Evolutionary conservation across 2,329 filamentous ascomycete species (phyloP).

Genomic region (Cercospora sp.): DNA sequence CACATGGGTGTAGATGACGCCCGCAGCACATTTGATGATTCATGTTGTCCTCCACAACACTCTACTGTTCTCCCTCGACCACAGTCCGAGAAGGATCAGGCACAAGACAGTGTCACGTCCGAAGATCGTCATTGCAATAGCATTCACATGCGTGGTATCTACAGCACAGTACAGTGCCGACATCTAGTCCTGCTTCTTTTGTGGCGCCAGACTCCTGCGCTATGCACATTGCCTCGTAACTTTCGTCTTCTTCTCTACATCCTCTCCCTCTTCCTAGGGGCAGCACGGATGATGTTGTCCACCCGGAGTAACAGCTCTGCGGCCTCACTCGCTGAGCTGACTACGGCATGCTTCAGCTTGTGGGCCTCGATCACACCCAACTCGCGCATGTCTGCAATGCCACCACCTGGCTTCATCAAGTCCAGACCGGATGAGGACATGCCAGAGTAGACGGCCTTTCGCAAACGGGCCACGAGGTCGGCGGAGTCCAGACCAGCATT

Average conservation of each 20-base stretch:
- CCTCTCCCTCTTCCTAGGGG: slow-evolving; percentile 77
- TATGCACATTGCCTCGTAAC: slow-evolving; percentile 7
- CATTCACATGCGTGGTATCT: slow-evolving; percentile 1
- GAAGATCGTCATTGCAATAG: background rate
- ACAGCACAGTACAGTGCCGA: background rate
- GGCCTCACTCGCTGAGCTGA: slow-evolving; percentile 92
- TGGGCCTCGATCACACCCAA: slow-evolving; percentile 95
- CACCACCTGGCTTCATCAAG: slow-evolving; percentile 82
- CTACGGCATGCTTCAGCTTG: slow-evolving; percentile 97
- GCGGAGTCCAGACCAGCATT: slow-evolving; percentile 96
- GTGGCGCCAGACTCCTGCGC: slow-evolving; percentile 12
- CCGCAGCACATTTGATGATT: background rate
- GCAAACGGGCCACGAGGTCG: slow-evolving; percentile 85
- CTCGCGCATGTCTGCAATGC: slow-evolving; percentile 93
- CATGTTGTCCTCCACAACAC: background rate
- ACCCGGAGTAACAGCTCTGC: slow-evolving; percentile 93
- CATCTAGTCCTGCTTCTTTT: slow-evolving; percentile 6
- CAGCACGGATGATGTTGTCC: slow-evolving; percentile 95
- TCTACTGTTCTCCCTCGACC: background rate
- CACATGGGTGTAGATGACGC: background rate
- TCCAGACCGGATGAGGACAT: slow-evolving; percentile 91
- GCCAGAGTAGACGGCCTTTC: slow-evolving; percentile 92
- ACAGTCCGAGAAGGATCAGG: background rate
- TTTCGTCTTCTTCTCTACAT: slow-evolving; percentile 52
- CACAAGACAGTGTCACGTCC: background rate